Evolutionary conservation across 108 stramenopile species (phyloP).

Genomic region (Parmales sp.): DNA sequence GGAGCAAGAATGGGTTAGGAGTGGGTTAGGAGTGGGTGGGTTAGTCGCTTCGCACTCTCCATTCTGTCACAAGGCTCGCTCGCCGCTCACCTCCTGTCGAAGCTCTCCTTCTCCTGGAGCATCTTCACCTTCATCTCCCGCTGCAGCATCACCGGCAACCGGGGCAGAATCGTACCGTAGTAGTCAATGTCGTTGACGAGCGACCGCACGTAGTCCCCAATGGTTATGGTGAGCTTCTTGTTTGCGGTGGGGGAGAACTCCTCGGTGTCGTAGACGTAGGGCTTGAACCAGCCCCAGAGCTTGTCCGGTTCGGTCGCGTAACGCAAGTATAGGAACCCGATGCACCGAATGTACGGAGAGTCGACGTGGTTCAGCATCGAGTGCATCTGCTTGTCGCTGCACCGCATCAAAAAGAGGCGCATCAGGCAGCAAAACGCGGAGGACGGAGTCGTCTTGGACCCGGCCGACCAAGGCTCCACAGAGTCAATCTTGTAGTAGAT

Average conservation of each 20-base stretch:
- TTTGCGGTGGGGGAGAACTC: constrained; percentile 12
- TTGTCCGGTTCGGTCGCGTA: constrained; percentile 74
- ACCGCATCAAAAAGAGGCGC: constrained; percentile 74
- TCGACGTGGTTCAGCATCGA: constrained; percentile 73
- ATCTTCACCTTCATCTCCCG: constrained; percentile 82
- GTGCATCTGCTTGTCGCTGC: constrained; percentile 82
- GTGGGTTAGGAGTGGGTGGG: too few relatives aligned
- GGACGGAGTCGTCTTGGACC: constrained; percentile 52
- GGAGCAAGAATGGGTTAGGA: too few relatives aligned
- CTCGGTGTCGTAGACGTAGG: constrained; percentile 82
- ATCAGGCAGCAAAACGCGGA: constrained; percentile 87
- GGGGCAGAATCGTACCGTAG: constrained; percentile 81
- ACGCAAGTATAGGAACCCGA: constrained; percentile 89
- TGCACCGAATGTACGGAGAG: constrained; percentile 81
- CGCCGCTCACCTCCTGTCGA: constrained; percentile 74
- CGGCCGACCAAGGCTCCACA: constrained; percentile 80
- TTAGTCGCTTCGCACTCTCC: too few relatives aligned
- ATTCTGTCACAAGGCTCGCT: too few relatives aligned
- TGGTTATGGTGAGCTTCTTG: constrained; percentile 31
- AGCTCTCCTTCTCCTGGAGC: constrained; percentile 72
- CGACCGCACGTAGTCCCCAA: constrained; percentile 62
- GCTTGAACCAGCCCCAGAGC: constrained; percentile 73
- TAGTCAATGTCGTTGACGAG: constrained; percentile 74
- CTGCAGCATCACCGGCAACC: constrained; percentile 78
- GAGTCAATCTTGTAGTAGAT: constrained; percentile 82